Evolutionary conservation across 345 rosid species (phyloP), one percentile per base, ranked within the genome.

Genomic region (Citrus cavaleriei): DNA sequence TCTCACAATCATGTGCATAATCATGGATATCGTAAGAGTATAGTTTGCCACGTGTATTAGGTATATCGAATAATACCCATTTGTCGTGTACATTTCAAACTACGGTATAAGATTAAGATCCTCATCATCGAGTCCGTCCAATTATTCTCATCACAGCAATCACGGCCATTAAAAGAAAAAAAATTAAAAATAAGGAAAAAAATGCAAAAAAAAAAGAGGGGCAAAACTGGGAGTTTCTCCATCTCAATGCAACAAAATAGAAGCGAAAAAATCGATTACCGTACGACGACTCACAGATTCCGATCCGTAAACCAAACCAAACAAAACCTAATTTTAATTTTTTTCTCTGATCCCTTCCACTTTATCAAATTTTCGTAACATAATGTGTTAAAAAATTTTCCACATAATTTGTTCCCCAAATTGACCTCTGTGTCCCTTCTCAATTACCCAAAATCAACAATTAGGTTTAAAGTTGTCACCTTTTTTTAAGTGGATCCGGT

Each of bases 251-350:
- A 76, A 70, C 72, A 76, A 70, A 79, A 37, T 79, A 60, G 61
- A 68, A 35, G 21, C 22, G 57, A 67, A 72, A 72, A 79, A 67
- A 46, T 57, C 64, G 65, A 78, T 69, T 59, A 59, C 66, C 77
- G 77, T 64, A 70, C 79, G 82, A 59, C 72, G 81, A 65, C 59
- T 68, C 62, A 35, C 57, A 74, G 77, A 66, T n/a, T 80, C 61
- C 62, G 72, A 75, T 80, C 80, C 75, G 75, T 70, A 80, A 83
- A 66, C 73, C 81, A 34, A 54, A 74, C 28, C 83, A 60, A 78
- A 35, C 83, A 60, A 80, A 74, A 74, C 83, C 86, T 83, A 80
- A 74, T 70, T 70, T 70, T 21, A 76, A 73, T 24, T 22, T 75
- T 75, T 75, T 49, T 42, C 38, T 49, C 78, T 24, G 54, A 24